Base-by-base conservation (phyloP, 306 rosid genomes). In the Medicago lupulina region DNA sequence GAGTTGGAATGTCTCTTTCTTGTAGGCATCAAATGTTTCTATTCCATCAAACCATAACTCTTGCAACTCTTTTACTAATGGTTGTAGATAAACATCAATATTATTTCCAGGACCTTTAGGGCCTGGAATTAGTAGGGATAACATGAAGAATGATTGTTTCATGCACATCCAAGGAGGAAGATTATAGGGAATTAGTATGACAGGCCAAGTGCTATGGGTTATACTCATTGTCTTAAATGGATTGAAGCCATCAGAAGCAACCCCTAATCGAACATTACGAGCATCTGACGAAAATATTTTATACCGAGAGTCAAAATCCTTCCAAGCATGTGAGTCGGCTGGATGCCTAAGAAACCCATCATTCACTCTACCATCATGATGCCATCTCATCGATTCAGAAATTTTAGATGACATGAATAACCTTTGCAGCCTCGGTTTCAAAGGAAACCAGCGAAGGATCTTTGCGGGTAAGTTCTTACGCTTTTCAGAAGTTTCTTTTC, bases 91-190 rank as follows among this genome's bases (percentile, higher is more conserved):
- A 50, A 50, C 4, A n/a, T 50, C 21, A 50, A 50, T n/a, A 1
- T 50, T n/a, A 50, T 50, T 50, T n/a, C 57, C 10, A n/a, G 21
- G 57, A 50, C 57, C 2, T 6, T 50, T 50, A 0, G 57, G 57
- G n/a, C 10, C 21, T 0, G 21, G 18, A 50, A 50, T n/a, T 2
- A n/a, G 55, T 50, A 50, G 21, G 0, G 57, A 50, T n/a, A 50
- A 1, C 19, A 50, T 50, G 18, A 50, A 50, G 57, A n/a, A 50
- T 50, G 57, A 50, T 50, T 50, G 57, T 50, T 50, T 50, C 57
- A 50, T 50, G 25, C 57, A 50, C 57, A 50, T 50, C 51, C 57
- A 50, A 50, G 57, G 57, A 50, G 50, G 50, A 44, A 44, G 50
- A 4, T 44, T 44, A 12, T 10, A 44, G 0, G 50, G 15, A 44